A percentile compares a stretch with the other conserved stretches of the same genome.
Evolutionary conservation across 192 early-diverging fungal genomes (phyloP).

Genomic region (Coemansia sp.): DNA sequence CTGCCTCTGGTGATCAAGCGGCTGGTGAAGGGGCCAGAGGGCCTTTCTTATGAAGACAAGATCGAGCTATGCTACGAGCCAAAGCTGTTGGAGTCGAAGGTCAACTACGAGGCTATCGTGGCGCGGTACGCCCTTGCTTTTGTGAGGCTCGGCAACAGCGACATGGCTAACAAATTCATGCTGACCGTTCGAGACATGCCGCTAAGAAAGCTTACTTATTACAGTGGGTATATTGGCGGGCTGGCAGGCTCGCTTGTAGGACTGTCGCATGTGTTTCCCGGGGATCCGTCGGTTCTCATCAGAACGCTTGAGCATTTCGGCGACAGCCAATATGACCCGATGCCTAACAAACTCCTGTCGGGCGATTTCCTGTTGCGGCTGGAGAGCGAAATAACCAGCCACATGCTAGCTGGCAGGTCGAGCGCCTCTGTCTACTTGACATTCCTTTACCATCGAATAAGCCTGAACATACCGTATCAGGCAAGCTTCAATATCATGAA

Average conservation of each 20-base stretch:
- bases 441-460: background rate
- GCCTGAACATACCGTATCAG: background rate
- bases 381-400: background rate
- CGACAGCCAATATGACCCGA: background rate
- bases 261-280: background rate
- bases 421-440: no score
- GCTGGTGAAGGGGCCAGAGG: background rate
- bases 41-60: background rate
- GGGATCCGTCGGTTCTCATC: background rate
- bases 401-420: background rate
- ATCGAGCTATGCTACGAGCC: constrained; percentile 19
- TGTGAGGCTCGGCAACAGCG: constrained; percentile 5
- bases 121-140: constrained; percentile 30
- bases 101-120: constrained; percentile 14
- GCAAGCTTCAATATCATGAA: background rate
- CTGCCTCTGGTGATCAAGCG: constrained; percentile 28
- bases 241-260: background rate
- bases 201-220: background rate
- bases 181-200: constrained; percentile 28
- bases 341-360: background rate
- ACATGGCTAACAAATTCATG: constrained; percentile 12
- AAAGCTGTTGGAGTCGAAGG: background rate
- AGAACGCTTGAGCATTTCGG: background rate
- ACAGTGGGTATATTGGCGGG: background rate
- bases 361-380: background rate